Percentiles rank a stretch among this genome's conserved stretches.
Conservation (phyloP, 2,329 filamentous ascomycete species). For the Diaporthe sp. region DNA sequence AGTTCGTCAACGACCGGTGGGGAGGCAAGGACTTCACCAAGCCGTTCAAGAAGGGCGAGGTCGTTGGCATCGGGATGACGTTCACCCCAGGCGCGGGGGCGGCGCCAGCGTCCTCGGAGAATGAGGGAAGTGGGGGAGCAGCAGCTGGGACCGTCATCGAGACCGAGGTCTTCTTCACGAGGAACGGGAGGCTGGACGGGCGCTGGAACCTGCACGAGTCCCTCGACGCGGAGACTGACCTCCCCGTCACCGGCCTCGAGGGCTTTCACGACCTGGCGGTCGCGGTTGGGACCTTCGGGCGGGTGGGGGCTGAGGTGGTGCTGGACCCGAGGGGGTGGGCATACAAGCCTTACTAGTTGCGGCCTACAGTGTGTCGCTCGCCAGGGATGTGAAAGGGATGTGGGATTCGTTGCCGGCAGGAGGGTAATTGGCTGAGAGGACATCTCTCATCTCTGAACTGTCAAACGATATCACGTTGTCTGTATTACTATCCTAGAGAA, state of each 20-base stretch:
- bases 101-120: not conserved
- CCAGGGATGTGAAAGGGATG: not conserved
- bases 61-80: constrained; percentile 77
- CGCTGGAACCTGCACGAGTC: constrained; percentile 82
- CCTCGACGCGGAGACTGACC: constrained; percentile 70
- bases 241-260: constrained; percentile 74
- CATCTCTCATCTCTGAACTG: too few species aligned
- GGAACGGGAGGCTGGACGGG: constrained; percentile 68
- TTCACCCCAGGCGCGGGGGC: constrained; percentile 53
- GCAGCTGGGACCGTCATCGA: constrained; percentile 47
- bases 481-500: not conserved
- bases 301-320: constrained; percentile 74
- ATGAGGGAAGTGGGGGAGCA: constrained; percentile 36
- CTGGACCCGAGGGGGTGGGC: constrained; percentile 70
- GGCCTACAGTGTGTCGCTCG: not conserved
- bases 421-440: not conserved
- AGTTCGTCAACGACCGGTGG: constrained; percentile 79
- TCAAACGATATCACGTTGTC: not conserved
- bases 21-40: constrained; percentile 76
- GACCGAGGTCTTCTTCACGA: constrained; percentile 76
- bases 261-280: constrained; percentile 78
- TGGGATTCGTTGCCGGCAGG: not conserved
- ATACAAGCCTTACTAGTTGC: constrained; percentile 49
- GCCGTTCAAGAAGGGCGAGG: constrained; percentile 73
- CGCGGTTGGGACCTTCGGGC: constrained; percentile 76